Evolutionary conservation across 129 eudicot species (phyloP), one percentile per base, ranked within the genome.

Genomic region (Centaurea solstitialis): DNA sequence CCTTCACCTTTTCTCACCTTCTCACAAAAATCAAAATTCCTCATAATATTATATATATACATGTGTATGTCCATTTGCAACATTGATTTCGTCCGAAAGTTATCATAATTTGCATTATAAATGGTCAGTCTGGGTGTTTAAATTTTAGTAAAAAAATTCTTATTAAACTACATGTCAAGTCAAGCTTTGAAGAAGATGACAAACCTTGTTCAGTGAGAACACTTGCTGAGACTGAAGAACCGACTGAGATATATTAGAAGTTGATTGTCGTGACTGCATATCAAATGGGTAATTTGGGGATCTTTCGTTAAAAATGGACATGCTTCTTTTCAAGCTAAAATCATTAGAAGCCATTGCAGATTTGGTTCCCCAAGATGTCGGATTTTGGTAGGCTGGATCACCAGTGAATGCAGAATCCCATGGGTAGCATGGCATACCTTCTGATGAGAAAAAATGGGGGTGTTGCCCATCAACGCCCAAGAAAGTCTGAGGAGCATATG

Each of bases 191-290:
- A 74, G 30, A 50, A 39, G 67, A 59, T 22, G 15, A 59, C n/a
- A n/a, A 57, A 91, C 98, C 94, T 89, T 87, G 87, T 88, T 87
- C 67, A 78, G 61, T 41, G 90, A 78, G 71, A 78, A 84, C 39
- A 71, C 77, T 69, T 86, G 81, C 62, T 87, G 92, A 82, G 84
- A 74, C 28, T 79, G 88, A 70, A 66, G 79, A 23, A 41, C 39
- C 50, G 91, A 76, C 77, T 78, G 87, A 7, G 96, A 85, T 43
- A 77, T 24, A 81, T 86, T 82, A 65, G 86, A 78, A 66, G 72
- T 71, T 70, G 81, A 78, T 47, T 78, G 88, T 80, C 75, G 85
- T 1, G 88, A 43, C 77, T 86, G 93, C 43, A 82, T 50, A 85
- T 93, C 83, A 41, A 41, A 62, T 30, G 85, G 87, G 61, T 84